These are phyloP conservation scores for Dendrobium catenatum DNA, from an alignment of 106 monocot genomes.

Conservation along the genomic window DNA sequence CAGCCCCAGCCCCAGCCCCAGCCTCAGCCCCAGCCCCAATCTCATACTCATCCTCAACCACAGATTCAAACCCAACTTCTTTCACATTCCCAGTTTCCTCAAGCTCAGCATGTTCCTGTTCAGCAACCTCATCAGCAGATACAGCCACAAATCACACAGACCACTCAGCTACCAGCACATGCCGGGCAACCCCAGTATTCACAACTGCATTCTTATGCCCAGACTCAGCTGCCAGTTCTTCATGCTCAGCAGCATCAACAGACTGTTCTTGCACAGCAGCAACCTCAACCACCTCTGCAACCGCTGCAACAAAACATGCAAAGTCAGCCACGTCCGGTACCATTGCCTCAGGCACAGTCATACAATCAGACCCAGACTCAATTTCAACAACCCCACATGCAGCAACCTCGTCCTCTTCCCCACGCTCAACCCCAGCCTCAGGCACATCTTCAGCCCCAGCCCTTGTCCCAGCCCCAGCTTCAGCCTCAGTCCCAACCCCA, in stretches of 20 bases:
- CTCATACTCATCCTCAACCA: conserved; percentile 12
- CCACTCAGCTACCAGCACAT: conserved; percentile 9
- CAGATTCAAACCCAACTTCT: conserved; percentile 8
- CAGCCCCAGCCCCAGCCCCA: conserved; percentile 19
- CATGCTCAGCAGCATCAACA: conserved; percentile 22
- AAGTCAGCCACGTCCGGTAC: conserved; percentile 18
- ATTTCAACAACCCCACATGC: conserved; percentile 17
- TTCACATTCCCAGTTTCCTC: conserved; percentile 12
- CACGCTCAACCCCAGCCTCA: conserved; percentile 19
- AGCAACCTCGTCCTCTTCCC: conserved; percentile 26
- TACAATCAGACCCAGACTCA: conserved; percentile 17
- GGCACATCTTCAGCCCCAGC: conserved; percentile 13
- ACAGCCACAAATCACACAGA: conserved; percentile 6
- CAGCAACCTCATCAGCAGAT: conserved; percentile 17
- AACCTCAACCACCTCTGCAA: conserved; percentile 17
- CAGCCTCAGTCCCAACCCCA: conserved; percentile 24
- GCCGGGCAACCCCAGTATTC: conserved; percentile 15
- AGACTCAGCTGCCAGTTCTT: conserved; percentile 16
- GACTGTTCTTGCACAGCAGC: conserved; percentile 20
- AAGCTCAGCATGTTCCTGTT: conserved; percentile 8
- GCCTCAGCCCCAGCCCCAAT: conserved; percentile 8
- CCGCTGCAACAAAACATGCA: conserved; percentile 18
- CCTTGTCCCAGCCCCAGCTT: conserved; percentile 7
- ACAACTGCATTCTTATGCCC: conserved; percentile 27
- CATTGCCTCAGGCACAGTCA: conserved; percentile 17